Base-by-base conservation (phyloP, 1,284 basidiomycete species). In the Austroboletus niveus region DNA sequence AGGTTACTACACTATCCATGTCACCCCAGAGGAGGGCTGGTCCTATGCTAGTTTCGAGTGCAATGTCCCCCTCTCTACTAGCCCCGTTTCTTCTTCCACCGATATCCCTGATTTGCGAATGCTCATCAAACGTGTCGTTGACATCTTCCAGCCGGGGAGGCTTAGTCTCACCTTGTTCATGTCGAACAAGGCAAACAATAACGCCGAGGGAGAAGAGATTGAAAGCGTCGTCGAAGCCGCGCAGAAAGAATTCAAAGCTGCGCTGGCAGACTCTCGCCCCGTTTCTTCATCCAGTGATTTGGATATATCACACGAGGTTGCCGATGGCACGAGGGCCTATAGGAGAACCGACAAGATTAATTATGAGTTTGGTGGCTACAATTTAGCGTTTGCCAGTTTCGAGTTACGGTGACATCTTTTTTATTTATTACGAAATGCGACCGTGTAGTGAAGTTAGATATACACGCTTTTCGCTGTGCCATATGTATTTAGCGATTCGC, bases 31-130 rank as follows among this genome's bases (percentile, higher is more conserved):
- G 71, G 85, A 90, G 60, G 95, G 92, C 52, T 98, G 92, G 86
- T 96, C 93, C 45, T 99, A 97, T 70, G 97, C 97, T 46, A 92
- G 89, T 61, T 99, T 99, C 74, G 97, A 99, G 73, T 97, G 94
- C 73, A 99, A 99, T 71, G 85, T 98, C n/a, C 91, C 92, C 4
- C 79, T 95, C 22, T 74, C 79, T 27, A 64, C 72, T 31, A 62
- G 61, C 29, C 69, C 69, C 42, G 64, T 66, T 53, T 63, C 73
- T 54, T 66, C 73, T 53, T 59, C 66, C 48, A 66, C 67, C 47
- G 64, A 69, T 49, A 80, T 89, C 42, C 88, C 92, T 29, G 87
- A 92, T 69, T 74, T 98, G 46, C 77, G 82, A 57, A 83, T 86
- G 15, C 83, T 99, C 52, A 82, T 99, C 52, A 82, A 84, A 53